Percentiles rank a stretch among this genome's conserved stretches.
Evolutionary conservation across 2,329 filamentous ascomycete genomes (phyloP).

Genomic region (Geosmithia flava): DNA sequence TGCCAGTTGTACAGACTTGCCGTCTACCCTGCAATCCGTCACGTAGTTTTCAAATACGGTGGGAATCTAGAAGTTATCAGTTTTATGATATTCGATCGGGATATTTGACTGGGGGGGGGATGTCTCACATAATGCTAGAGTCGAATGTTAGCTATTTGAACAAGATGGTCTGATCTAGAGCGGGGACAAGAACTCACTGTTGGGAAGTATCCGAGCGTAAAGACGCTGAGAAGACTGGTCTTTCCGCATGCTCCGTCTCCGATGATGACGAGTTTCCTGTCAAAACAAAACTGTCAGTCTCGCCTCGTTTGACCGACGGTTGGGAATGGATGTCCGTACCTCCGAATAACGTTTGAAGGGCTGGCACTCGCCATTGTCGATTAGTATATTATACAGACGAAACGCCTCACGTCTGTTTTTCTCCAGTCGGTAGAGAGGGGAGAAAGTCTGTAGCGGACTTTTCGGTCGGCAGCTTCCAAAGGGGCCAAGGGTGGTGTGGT

Average conservation of each 20-base stretch:
- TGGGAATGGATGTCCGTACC: conserved; percentile 30
- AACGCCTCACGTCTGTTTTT: too few relatives aligned
- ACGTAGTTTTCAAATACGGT: conserved; percentile 99
- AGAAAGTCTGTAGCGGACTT: background rate
- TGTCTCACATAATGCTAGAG: conserved; percentile 43
- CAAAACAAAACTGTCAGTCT: background rate
- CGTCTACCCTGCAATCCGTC: conserved; percentile 95
- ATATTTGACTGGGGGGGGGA: conserved; percentile 5
- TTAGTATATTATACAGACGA: conserved; percentile 4
- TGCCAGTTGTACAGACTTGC: conserved; percentile 95
- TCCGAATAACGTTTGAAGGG: conserved; percentile 49
- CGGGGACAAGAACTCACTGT: conserved; percentile 52
- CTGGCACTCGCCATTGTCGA: conserved; percentile 30
- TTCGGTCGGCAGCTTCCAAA: background rate
- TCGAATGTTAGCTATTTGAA: background rate
- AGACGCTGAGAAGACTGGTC: conserved; percentile 93
- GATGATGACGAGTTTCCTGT: conserved; percentile 91
- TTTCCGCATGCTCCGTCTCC: conserved; percentile 97
- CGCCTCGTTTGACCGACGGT: background rate
- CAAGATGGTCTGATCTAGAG: too few relatives aligned
- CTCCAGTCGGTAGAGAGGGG: too few relatives aligned
- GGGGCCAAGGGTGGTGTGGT: background rate
- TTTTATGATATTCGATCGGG: conserved; percentile 1
- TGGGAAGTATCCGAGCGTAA: conserved; percentile 95
- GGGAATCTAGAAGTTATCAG: conserved; percentile 56